Percentiles rank a stretch among this genome's conserved stretches.
phyloP scores from a whole-genome alignment of 192 early-diverging fungal species.

The Rhizoclosmatium globosum region DNA sequence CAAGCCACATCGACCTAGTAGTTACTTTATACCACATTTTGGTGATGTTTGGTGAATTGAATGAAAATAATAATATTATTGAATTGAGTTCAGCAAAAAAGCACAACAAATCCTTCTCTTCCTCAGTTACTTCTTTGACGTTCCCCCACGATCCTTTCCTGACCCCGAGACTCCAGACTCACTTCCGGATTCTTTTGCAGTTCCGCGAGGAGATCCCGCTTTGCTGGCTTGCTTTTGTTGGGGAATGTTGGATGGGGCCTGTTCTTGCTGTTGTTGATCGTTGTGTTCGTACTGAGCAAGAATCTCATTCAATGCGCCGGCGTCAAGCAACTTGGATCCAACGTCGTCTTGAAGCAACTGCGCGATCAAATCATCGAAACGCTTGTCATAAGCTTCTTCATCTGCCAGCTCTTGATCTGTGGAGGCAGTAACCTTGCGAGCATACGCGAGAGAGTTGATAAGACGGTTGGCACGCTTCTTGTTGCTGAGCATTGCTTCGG shows the following conservation, averaged over 20 bases:
- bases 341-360: not conserved
- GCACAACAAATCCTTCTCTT: too few relatives aligned
- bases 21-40: too few relatives aligned
- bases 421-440: not conserved
- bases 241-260: not conserved
- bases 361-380: not conserved
- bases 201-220: not conserved
- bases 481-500: not conserved
- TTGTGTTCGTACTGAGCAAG: not conserved
- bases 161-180: too few relatives aligned
- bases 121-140: too few relatives aligned
- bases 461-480: not conserved
- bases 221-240: not conserved
- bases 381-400: not conserved
- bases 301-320: constrained; percentile 13
- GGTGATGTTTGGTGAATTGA: too few relatives aligned
- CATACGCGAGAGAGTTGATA: not conserved
- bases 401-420: not conserved
- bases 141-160: too few relatives aligned
- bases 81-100: too few relatives aligned
- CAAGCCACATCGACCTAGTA: too few relatives aligned
- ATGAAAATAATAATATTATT: too few relatives aligned
- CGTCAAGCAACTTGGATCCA: not conserved
- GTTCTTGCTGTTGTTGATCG: not conserved
- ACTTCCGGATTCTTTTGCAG: too few relatives aligned